These are phyloP conservation scores for Aspergillus sparsus DNA, from an alignment of 495 filamentous ascomycete genomes.

Conservation along the genomic window DNA sequence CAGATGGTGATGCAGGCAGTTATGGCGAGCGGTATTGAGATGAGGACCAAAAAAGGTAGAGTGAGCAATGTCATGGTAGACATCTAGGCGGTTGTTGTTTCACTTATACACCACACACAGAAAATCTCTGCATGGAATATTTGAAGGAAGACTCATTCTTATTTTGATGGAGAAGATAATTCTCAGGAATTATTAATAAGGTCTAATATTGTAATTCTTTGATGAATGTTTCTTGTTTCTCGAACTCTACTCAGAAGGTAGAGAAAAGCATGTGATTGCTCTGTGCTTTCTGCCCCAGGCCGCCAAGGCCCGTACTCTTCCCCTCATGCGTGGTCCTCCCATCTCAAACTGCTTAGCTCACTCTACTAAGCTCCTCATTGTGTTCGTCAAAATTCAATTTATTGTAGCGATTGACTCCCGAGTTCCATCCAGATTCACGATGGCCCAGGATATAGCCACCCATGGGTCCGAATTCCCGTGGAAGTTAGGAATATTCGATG, in stretches of 20 bases:
- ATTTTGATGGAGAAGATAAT: not conserved
- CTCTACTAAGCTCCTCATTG: not conserved
- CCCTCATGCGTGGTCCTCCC: slow-evolving; percentile 7
- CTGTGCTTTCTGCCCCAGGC: slow-evolving; percentile 20
- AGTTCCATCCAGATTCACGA: slow-evolving; percentile 10
- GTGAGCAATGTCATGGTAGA: slow-evolving; percentile 53
- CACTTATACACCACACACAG: not conserved
- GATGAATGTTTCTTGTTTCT: not conserved
- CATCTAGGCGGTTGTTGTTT: slow-evolving; percentile 31
- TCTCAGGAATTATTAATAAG: too few species aligned
- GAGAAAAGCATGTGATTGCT: slow-evolving; percentile 38
- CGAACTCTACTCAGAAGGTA: slow-evolving; percentile 21
- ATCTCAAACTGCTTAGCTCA: slow-evolving; percentile 13
- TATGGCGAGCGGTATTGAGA: slow-evolving; percentile 68
- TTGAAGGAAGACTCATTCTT: not conserved
- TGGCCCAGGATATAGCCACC: slow-evolving; percentile 23
- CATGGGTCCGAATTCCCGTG: slow-evolving; percentile 64
- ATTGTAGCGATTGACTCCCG: not conserved
- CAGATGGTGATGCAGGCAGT: slow-evolving; percentile 70
- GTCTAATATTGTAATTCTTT: not conserved
- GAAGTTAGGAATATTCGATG: slow-evolving; percentile 83
- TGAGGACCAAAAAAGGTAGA: slow-evolving; percentile 62
- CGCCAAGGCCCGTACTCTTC: slow-evolving; percentile 1
- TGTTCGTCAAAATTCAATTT: not conserved
- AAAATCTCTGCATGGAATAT: not conserved